A percentile compares a stretch with the other conserved stretches of the same genome.
These are phyloP conservation scores for Phallus indusiatus DNA, from an alignment of 768 basidiomycete species.

Conservation along the genomic window DNA sequence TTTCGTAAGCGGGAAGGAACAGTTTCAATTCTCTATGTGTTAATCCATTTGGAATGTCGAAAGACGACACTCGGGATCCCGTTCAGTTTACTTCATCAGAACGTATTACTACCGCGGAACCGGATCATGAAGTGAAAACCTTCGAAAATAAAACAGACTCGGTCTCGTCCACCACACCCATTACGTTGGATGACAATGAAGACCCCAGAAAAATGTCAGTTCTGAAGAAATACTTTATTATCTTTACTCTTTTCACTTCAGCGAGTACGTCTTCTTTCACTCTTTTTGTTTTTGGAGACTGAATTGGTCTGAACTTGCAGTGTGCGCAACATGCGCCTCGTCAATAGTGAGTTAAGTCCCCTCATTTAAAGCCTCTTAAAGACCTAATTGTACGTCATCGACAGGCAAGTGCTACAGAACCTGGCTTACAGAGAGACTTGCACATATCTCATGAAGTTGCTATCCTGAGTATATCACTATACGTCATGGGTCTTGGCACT, in stretches of 20 bases:
- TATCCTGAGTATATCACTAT: constrained; percentile 38
- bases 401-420: constrained; percentile 57
- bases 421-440: constrained; percentile 41
- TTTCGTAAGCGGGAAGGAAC: no score
- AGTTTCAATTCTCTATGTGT: no score
- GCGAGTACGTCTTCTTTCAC: constrained; percentile 5
- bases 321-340: constrained; percentile 25
- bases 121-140: no score
- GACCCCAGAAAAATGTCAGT: constrained; percentile 12
- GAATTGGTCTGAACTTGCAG: neutral
- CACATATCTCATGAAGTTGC: constrained; percentile 45
- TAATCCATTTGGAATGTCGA: no score
- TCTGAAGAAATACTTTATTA: constrained; percentile 17
- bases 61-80: no score
- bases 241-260: constrained; percentile 15
- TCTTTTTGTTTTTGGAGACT: constrained; percentile 9
- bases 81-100: no score
- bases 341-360: constrained; percentile 22
- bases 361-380: neutral
- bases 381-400: neutral
- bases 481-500: constrained; percentile 29
- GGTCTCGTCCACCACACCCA: neutral
- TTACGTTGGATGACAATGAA: constrained; percentile 1
- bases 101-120: no score
- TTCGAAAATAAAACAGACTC: no score